Percentiles rank a stretch among this genome's conserved stretches.
Conservation (phyloP, 2,329 filamentous ascomycete species). For the Nectriaceae sp. region DNA sequence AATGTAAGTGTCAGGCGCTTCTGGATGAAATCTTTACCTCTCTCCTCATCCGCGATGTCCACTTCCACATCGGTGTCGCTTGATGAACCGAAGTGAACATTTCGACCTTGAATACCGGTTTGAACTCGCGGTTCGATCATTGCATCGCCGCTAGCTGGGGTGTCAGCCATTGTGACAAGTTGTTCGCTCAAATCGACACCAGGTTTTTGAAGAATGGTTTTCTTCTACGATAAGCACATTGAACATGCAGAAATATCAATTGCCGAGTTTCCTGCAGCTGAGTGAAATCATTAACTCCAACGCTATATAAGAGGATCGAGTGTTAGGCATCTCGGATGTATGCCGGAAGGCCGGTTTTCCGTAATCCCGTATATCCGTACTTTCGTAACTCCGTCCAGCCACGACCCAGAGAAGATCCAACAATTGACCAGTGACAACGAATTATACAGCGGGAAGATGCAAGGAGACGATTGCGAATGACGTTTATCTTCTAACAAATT, state of each 20-base stretch:
- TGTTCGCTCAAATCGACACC: too few relatives aligned
- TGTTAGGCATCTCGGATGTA: too few relatives aligned
- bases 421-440: slow-evolving; percentile 1
- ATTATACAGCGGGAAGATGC: not conserved
- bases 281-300: too few relatives aligned
- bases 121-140: slow-evolving; percentile 2
- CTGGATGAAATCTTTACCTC: slow-evolving; percentile 19
- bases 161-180: slow-evolving; percentile 6
- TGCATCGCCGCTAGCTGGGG: slow-evolving; percentile 5
- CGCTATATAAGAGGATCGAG: too few relatives aligned
- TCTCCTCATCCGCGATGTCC: slow-evolving; percentile 13
- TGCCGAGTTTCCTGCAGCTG: too few relatives aligned
- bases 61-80: slow-evolving; percentile 22
- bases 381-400: slow-evolving; percentile 12
- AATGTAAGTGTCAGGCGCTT: slow-evolving; percentile 24
- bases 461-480: not conserved
- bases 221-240: too few relatives aligned
- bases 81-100: slow-evolving; percentile 11
- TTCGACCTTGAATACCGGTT: not conserved
- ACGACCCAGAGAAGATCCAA: slow-evolving; percentile 9
- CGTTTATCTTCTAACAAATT: slow-evolving; percentile 4
- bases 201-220: too few relatives aligned
- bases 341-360: too few relatives aligned
- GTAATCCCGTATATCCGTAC: slow-evolving; percentile 9
- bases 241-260: too few relatives aligned